Evolutionary conservation across 768 basidiomycete species (phyloP), one percentile per base, ranked within the genome.

Genomic region (Boletus rubroflammeus): DNA sequence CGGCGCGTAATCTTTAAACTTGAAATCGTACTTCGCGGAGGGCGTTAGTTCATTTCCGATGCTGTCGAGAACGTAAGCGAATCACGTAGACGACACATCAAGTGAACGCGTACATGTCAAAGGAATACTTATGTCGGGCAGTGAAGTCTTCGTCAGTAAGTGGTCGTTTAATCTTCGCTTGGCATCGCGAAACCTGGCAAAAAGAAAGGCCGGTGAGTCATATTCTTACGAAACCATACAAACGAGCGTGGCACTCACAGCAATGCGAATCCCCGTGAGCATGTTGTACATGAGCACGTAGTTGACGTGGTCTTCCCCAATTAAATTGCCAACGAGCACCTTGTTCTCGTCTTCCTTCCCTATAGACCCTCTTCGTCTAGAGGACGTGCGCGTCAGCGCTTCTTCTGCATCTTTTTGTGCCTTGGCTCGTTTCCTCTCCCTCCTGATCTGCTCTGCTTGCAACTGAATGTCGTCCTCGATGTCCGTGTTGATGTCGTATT

Each of bases 211-310:
- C 3, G 35, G 47, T 70, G 49, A 56, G 54, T 17, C 28, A 39
- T 14, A 13, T 35, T 5, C 11, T 32, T 29, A 21, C 35, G 9
- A 39, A 25, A 34, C 1, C 3, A 23, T 10, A 19, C 2, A 23
- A 26, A 25, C 19, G 14, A 41, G 9, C 6, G 14, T 2, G 17
- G 23, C 13, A 78, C 88, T 67, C 63, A 93, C 95, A 28, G 87
- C 95, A 62, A 94, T 93, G 39, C 97, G 83, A 57, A 99, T 99
- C 5, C 97, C 97, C 5, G 97, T 99, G 64, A 99, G 79, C 97
- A 99, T 99, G 76, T 99, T 98, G 76, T 98, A 99, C 97, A 98
- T 98, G 65, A 99, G 75, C 54, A 98, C 91, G 62, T 98, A 99
- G 76, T 99, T 99, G 71, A 89, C 95, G 73, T 99, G 97, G 64